Percentiles rank a stretch among this genome's conserved stretches.
Conservation (phyloP, 306 rosid species). For the Cucurbita argyrosperma region DNA sequence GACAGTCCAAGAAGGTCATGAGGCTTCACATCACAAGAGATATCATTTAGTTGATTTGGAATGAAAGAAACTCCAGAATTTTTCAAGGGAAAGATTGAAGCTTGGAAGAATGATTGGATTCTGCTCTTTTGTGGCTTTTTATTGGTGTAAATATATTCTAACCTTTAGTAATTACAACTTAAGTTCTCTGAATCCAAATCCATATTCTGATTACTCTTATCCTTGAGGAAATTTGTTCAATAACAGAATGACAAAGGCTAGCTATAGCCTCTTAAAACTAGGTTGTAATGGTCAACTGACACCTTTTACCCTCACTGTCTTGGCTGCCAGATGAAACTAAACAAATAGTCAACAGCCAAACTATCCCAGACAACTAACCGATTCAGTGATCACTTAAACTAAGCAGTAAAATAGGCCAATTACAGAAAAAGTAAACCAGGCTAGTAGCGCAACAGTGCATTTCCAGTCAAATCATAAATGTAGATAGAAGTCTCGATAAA, state of each 20-base stretch:
- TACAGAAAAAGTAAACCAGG: not conserved
- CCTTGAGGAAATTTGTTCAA: not conserved
- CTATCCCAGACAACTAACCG: not conserved
- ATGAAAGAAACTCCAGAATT: not conserved
- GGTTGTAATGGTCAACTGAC: not conserved
- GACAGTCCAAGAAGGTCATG: not conserved
- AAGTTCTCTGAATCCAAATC: not conserved
- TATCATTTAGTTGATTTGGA: not conserved
- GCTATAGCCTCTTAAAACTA: not conserved
- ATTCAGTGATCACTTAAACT: not conserved
- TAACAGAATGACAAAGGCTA: not conserved
- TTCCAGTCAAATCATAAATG: not conserved
- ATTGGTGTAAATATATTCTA: not conserved
- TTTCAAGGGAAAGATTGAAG: not conserved
- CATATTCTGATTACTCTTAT: not conserved
- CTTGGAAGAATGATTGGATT: not conserved
- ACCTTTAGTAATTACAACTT: not conserved
- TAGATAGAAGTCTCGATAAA: not conserved
- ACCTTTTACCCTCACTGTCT: not conserved
- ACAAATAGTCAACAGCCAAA: not conserved
- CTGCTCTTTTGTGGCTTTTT: not conserved
- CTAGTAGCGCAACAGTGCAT: too few species aligned
- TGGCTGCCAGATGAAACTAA: conserved; percentile 9
- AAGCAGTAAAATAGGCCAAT: not conserved
- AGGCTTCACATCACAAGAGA: not conserved